These are phyloP conservation scores for Populus davidiana DNA, from an alignment of 345 rosid species.

Conservation along the genomic window DNA sequence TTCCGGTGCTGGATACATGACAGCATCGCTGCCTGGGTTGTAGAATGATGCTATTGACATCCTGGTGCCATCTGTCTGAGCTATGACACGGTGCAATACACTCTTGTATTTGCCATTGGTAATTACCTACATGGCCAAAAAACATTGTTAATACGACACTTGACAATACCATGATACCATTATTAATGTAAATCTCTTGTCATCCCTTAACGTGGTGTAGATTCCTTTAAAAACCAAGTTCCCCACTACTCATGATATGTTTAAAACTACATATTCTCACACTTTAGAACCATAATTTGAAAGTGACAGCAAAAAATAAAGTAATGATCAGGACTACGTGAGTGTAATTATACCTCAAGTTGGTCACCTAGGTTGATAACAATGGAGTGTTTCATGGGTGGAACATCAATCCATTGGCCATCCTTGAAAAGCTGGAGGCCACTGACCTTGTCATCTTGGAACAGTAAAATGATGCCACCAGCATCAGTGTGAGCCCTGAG, in stretches of 20 bases:
- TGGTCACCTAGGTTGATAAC: slow-evolving; percentile 95
- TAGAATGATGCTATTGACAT: slow-evolving; percentile 93
- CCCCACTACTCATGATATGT: not conserved
- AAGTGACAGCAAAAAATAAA: not conserved
- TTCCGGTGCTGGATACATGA: slow-evolving; percentile 66
- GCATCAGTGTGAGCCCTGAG: slow-evolving; percentile 97
- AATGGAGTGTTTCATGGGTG: slow-evolving; percentile 75
- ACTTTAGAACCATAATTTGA: not conserved
- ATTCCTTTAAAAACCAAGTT: not conserved
- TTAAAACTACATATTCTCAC: not conserved
- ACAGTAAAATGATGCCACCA: slow-evolving; percentile 80
- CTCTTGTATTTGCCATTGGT: slow-evolving; percentile 95
- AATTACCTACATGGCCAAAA: slow-evolving; percentile 47
- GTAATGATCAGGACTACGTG: not conserved
- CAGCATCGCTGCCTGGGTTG: slow-evolving; percentile 81
- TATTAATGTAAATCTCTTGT: too few species aligned
- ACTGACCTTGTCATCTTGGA: slow-evolving; percentile 88
- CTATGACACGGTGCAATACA: slow-evolving; percentile 68
- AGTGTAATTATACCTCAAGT: slow-evolving; percentile 55
- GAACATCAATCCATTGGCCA: slow-evolving; percentile 78
- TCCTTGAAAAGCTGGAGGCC: slow-evolving; percentile 96
- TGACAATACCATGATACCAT: not conserved
- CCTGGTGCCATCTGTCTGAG: slow-evolving; percentile 68
- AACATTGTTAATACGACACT: not conserved
- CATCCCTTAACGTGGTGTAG: not conserved